Base-by-base conservation (phyloP, 1,284 basidiomycete species). In the Cutaneotrichosporon sp. region DNA sequence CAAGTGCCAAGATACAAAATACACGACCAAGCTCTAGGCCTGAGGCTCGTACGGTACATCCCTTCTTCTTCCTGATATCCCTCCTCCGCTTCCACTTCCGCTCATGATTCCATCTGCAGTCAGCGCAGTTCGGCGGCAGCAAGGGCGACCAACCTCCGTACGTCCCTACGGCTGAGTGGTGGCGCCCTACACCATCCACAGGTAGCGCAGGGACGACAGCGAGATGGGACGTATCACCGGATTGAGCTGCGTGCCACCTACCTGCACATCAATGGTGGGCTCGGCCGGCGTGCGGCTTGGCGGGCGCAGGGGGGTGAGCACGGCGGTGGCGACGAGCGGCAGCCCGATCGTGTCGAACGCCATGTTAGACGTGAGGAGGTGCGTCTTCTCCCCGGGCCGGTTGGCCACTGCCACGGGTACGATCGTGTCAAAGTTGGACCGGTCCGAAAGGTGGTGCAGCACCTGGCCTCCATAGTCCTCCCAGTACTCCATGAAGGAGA, bases 261-360 rank as follows among this genome's bases (percentile, higher is more conserved):
- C 64, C 64, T 65, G 64, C 50, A 65, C 60, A 34, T 62, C 64
- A 50, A 65, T 65, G 50, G 50, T 42, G 22, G 60, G 54, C 33
- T 63, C 62, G n/a, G 34, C 34, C 45, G 53, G 34, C 24, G 45
- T 3, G 18, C 29, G 43, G 24, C 25, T 22, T 36, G 42, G 38
- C n/a, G 36, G n/a, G 7, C 36, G 24, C 20, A 65, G 54, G 3
- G 61, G 58, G 5, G 64, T 58, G 3, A 66, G 56, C 13, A 66
- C 60, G 2, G 56, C 64, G 6, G 56, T 66, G 29, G 53, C 61
- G 4, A 60, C 61, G 24, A 66, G 50, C 7, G 64, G 64, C 18
- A 66, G 53, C 25, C 64, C 64, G 42, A 66, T 63, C 43, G 58
- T 47, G 59, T 66, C 64, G 43, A 66, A 66, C n/a, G 29, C 33